Percentiles rank a stretch among this genome's conserved stretches.
phyloP scores from a whole-genome alignment of 345 rosid genomes.

The Arabidopsis suecica region DNA sequence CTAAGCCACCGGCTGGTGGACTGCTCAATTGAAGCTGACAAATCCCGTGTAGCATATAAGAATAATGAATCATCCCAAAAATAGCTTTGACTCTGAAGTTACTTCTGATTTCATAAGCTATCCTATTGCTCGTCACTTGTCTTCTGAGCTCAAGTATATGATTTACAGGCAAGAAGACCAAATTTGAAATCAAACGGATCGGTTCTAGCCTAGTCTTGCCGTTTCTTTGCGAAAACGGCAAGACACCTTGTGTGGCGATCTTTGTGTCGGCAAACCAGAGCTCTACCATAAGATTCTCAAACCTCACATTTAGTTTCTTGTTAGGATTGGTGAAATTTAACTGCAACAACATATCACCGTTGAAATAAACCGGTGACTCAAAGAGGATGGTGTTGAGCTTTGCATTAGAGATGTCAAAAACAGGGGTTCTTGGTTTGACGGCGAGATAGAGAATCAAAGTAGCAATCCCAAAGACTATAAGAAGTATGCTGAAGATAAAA shows the following conservation, averaged over 20 bases:
- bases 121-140: constrained; percentile 67
- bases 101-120: constrained; percentile 67
- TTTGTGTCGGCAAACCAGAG: constrained; percentile 70
- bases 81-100: constrained; percentile 69
- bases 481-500: constrained; percentile 70
- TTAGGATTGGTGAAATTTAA: constrained; percentile 85
- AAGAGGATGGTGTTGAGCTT: constrained; percentile 76
- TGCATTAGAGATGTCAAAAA: constrained; percentile 74
- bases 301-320: constrained; percentile 64
- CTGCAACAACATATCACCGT: constrained; percentile 68
- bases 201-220: constrained; percentile 58
- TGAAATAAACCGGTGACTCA: constrained; percentile 80
- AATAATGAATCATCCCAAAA: constrained; percentile 71
- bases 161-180: constrained; percentile 75
- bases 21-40: constrained; percentile 71
- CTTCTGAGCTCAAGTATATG: constrained; percentile 64
- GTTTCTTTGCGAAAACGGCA: constrained; percentile 69
- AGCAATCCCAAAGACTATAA: constrained; percentile 81
- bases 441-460: constrained; percentile 69
- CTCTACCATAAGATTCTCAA: constrained; percentile 60
- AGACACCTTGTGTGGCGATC: constrained; percentile 61
- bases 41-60: constrained; percentile 77
- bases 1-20: constrained; percentile 78
- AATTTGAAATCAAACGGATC: constrained; percentile 72
- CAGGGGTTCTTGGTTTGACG: constrained; percentile 70